Evolutionary conservation across 2,329 filamentous ascomycete genomes (phyloP).

Genomic region (Hymenoscyphus occultus): DNA sequence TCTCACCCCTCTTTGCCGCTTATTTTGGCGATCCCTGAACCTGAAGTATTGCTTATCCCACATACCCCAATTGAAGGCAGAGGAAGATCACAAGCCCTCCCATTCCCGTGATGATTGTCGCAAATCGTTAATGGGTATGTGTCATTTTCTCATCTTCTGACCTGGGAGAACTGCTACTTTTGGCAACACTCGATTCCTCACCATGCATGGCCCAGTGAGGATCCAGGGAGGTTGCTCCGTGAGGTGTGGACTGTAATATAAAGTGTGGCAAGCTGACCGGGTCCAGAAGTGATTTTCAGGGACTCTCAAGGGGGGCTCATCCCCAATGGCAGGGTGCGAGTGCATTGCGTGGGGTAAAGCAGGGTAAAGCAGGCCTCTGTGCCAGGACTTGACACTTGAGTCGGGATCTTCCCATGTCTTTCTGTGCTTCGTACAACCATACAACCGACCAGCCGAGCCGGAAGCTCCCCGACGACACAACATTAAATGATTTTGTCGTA

Average conservation of each 20-base stretch:
- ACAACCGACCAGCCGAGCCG: background rate
- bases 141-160: constrained; percentile 3
- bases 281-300: constrained; percentile 4
- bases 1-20: no score
- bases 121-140: background rate
- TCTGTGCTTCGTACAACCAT: background rate
- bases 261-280: background rate
- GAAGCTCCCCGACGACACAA: constrained; percentile 9
- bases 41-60: background rate
- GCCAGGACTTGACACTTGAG: background rate
- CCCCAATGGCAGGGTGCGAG: background rate
- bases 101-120: background rate
- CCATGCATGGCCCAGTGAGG: background rate
- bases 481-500: background rate
- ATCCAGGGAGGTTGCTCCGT: background rate
- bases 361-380: background rate
- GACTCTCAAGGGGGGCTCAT: background rate
- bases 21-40: no score
- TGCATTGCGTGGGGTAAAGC: constrained; percentile 10
- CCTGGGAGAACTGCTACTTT: background rate
- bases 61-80: background rate
- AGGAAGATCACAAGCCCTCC: background rate
- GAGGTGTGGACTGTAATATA: background rate
- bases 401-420: background rate
- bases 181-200: background rate